phyloP scores from a whole-genome alignment of 257 asterid species.

The Anisodus tanguticus region DNA sequence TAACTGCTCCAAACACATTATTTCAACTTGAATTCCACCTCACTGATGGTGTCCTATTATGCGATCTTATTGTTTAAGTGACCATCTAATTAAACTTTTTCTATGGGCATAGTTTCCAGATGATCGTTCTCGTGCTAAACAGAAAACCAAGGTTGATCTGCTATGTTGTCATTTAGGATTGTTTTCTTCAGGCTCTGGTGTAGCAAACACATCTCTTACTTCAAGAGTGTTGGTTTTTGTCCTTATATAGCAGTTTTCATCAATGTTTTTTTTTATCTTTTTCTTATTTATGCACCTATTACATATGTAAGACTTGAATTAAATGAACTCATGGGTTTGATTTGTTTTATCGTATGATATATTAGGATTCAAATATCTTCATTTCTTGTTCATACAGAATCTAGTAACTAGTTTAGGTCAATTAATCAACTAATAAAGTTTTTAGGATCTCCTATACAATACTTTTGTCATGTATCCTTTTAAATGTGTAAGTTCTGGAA shows the following conservation, averaged over 20 bases:
- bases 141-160: background rate
- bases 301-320: background rate
- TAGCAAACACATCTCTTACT: background rate
- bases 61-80: background rate
- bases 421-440: background rate
- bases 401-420: background rate
- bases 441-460: background rate
- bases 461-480: background rate
- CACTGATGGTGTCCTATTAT: background rate
- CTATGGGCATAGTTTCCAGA: background rate
- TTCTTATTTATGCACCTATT: background rate
- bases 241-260: background rate
- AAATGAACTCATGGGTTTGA: background rate
- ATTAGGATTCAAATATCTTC: background rate
- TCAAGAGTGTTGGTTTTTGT: background rate
- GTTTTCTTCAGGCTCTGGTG: constrained; percentile 5
- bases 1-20: constrained; percentile 4
- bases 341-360: background rate
- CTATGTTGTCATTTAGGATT: background rate
- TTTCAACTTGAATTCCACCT: constrained; percentile 10
- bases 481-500: background rate
- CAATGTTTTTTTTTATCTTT: background rate
- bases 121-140: background rate
- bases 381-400: background rate
- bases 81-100: background rate